phyloP scores from a whole-genome alignment of 2,329 filamentous ascomycete genomes.

The Akanthomyces muscarius region DNA sequence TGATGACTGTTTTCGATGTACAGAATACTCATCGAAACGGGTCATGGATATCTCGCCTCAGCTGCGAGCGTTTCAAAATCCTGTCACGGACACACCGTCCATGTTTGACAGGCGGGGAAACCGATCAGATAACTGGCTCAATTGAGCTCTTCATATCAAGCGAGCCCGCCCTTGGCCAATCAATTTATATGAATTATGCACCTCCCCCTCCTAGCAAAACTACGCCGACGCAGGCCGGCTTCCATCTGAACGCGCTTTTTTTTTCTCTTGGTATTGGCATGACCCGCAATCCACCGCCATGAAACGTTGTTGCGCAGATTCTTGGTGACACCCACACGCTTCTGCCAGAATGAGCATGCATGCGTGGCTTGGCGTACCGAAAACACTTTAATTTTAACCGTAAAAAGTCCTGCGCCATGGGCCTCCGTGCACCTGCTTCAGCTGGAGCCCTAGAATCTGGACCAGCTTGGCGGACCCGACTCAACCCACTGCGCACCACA shows the following conservation, averaged over 20 bases:
- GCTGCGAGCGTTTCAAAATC: background rate
- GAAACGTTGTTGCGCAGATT: constrained; percentile 8
- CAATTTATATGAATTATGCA: background rate
- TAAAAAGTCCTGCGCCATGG: background rate
- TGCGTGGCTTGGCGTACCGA: background rate
- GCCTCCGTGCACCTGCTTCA: background rate
- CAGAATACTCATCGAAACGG: background rate
- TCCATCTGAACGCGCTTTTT: background rate
- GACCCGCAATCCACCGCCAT: constrained; percentile 10
- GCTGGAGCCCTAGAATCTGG: background rate
- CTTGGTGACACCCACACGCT: too few species aligned
- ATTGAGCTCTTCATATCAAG: background rate
- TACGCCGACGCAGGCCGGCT: background rate
- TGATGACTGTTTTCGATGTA: background rate
- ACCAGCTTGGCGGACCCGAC: constrained; percentile 1
- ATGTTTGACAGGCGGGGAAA: constrained; percentile 1
- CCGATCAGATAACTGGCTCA: background rate
- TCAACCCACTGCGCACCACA: background rate
- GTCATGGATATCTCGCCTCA: background rate
- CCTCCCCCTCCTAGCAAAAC: background rate
- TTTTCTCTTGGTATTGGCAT: background rate
- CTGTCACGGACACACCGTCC: background rate
- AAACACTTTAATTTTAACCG: background rate
- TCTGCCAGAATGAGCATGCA: background rate
- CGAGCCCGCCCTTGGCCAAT: background rate